Evolutionary conservation across 2,329 filamentous ascomycete genomes (phyloP), one percentile per base, ranked within the genome.

Genomic region (Fusarium euwallaceae): DNA sequence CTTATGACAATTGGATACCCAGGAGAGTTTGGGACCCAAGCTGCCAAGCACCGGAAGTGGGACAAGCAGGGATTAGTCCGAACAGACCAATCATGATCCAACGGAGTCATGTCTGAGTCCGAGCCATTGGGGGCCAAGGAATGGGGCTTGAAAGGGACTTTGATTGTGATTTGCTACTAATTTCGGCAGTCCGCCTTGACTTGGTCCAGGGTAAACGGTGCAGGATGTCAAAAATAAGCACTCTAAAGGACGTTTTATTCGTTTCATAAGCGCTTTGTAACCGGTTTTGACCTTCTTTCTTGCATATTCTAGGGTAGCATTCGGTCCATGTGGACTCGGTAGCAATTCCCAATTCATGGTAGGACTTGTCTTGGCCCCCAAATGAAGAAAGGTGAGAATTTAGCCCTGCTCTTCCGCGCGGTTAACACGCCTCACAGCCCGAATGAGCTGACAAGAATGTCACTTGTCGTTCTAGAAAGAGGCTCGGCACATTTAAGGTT

Each of bases 141-240:
- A 59, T 37, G 55, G 55, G 55, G 55, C 55, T 36, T 39, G 17
- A 29, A n/a, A 16, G 22, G 34, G 34, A 39, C 32, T 17, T 39
- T 59, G 16, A 41, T 27, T 22, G n/a, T 59, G 56, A 59, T 59
- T 59, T 59, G 56, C 56, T 41, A 17, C 36, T 27, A 29, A 59
- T 39, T n/a, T 59, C 56, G 34, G 56, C 16, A 7, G 34, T 59
- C 16, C 12, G n/a, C 10, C 34, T 59, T 20, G 36, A 59, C 36
- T 37, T n/a, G 56, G 56, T 27, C 9, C 22, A 59, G 56, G 56
- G 32, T 37, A 58, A 58, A 37, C 32, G 32, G 55, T 24, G 34
- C 16, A 58, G 53, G 53, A 58, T 2, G 32, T 58, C n/a, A 36
- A 56, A 56, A 56, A 56, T 36, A 56, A 56, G 53, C 51, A 32